Conservation (phyloP, 192 early-diverging fungal species). For the Coemansia sp. region DNA sequence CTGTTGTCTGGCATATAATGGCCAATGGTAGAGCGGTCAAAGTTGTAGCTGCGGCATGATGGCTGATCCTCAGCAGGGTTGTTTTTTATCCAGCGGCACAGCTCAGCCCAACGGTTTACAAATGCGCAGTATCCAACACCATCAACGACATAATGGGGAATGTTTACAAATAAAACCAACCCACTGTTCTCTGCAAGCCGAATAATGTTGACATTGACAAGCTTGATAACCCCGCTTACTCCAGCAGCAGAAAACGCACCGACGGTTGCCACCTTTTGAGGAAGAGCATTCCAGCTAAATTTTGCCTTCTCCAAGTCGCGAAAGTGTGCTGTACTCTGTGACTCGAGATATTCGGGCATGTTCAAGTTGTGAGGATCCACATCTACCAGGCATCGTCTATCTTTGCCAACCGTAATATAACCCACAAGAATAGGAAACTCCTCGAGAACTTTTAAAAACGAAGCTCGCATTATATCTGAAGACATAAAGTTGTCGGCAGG, state of each 20-base stretch:
- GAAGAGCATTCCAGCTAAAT: conserved; percentile 17
- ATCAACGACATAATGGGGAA: conserved; percentile 20
- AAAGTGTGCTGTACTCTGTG: conserved; percentile 10
- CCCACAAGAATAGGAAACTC: conserved; percentile 32
- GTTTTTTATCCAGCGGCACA: conserved; percentile 1
- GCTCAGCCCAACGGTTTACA: conserved; percentile 23
- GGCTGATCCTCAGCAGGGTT: too few relatives aligned
- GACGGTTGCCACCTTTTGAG: background rate
- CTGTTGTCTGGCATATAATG: conserved; percentile 16
- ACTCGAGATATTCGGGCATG: conserved; percentile 26
- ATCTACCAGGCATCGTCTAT: conserved; percentile 1
- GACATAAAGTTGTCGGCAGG: conserved; percentile 20
- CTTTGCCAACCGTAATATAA: background rate
- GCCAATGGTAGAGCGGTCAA: conserved; percentile 29
- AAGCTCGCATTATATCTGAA: conserved; percentile 1
- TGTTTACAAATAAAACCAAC: conserved; percentile 20
- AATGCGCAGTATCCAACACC: conserved; percentile 14
- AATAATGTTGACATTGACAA: conserved; percentile 10
- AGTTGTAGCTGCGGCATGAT: conserved; percentile 6
- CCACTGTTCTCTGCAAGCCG: conserved; percentile 27
- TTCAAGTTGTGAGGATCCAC: conserved; percentile 16
- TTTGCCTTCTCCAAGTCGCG: background rate
- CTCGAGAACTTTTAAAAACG: conserved; percentile 20
- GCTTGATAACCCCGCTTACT: conserved; percentile 9
- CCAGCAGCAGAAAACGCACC: background rate